Conservation (phyloP, 1,284 basidiomycete genomes). For the Schizophyllum commune region DNA sequence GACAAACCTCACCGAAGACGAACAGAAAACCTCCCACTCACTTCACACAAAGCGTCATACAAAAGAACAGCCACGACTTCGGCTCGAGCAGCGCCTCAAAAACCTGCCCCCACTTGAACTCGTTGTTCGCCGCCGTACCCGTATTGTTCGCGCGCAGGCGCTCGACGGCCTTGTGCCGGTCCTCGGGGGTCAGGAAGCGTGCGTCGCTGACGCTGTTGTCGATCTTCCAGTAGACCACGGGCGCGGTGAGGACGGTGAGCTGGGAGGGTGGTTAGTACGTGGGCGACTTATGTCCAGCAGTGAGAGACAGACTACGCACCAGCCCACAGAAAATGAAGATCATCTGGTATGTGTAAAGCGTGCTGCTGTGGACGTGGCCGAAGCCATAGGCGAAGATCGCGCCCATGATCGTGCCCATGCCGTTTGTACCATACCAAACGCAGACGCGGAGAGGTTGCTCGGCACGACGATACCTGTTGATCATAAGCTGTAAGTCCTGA, state of each 20-base stretch:
- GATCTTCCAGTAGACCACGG: constrained; percentile 7
- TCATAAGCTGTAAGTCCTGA: too few relatives aligned
- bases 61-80: constrained; percentile 13
- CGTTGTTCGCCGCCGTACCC: constrained; percentile 7
- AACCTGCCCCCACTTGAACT: constrained; percentile 12
- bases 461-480: constrained; percentile 11
- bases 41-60: constrained; percentile 13
- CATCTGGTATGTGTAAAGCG: constrained; percentile 9
- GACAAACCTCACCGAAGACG: too few relatives aligned
- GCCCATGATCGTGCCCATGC: constrained; percentile 11
- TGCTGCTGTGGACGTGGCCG: constrained; percentile 7
- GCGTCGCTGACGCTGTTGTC: constrained; percentile 11
- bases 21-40: constrained; percentile 3
- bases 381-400: constrained; percentile 10
- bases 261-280: background rate
- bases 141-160: constrained; percentile 13
- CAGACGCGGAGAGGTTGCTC: constrained; percentile 13
- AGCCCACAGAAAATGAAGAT: constrained; percentile 10
- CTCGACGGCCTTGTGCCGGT: constrained; percentile 12
- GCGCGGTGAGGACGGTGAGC: constrained; percentile 5
- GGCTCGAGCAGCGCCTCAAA: constrained; percentile 9
- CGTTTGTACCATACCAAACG: constrained; percentile 14
- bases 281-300: background rate
- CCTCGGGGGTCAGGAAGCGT: constrained; percentile 12
- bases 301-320: background rate